Conservation (phyloP, 2,329 filamentous ascomycete genomes). For the Pestalotiopsis sp. region DNA sequence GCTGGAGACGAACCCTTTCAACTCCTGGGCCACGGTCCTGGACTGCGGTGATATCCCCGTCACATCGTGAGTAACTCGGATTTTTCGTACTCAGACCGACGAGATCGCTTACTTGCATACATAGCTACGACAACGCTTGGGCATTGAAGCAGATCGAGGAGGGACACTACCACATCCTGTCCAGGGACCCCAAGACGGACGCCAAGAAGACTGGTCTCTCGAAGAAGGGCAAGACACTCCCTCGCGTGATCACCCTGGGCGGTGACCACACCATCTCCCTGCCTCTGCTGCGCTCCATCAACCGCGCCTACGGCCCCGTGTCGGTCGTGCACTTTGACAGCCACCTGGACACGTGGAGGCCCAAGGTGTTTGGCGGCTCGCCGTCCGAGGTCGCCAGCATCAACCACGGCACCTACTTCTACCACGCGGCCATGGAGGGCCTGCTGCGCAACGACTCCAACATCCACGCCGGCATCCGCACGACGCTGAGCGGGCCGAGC, state of each 20-base stretch:
- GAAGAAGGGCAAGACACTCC: conserved; percentile 73
- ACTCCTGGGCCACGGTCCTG: conserved; percentile 76
- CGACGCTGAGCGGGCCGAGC: conserved; percentile 74
- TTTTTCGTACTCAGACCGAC: background rate
- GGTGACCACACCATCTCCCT: conserved; percentile 66
- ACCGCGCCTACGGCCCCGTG: conserved; percentile 61
- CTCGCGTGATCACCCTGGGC: conserved; percentile 76
- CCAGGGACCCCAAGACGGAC: conserved; percentile 69
- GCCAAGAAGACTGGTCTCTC: conserved; percentile 65
- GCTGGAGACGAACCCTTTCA: conserved; percentile 77
- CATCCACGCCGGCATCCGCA: conserved; percentile 86
- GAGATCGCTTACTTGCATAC: background rate
- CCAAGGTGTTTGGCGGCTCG: conserved; percentile 84
- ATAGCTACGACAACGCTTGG: conserved; percentile 74
- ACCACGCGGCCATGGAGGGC: conserved; percentile 77
- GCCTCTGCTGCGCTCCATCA: conserved; percentile 60
- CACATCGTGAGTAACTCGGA: conserved; percentile 63
- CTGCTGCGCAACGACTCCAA: conserved; percentile 80
- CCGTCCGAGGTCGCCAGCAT: conserved; percentile 75
- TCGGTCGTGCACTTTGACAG: conserved; percentile 66
- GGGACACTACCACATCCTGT: conserved; percentile 76
- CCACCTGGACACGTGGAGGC: conserved; percentile 73
- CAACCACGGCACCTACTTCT: conserved; percentile 91
- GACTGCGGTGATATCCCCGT: conserved; percentile 87
- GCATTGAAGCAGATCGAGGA: conserved; percentile 85